phyloP scores from a whole-genome alignment of 306 rosid species.

The Cicer chorassanicum region DNA sequence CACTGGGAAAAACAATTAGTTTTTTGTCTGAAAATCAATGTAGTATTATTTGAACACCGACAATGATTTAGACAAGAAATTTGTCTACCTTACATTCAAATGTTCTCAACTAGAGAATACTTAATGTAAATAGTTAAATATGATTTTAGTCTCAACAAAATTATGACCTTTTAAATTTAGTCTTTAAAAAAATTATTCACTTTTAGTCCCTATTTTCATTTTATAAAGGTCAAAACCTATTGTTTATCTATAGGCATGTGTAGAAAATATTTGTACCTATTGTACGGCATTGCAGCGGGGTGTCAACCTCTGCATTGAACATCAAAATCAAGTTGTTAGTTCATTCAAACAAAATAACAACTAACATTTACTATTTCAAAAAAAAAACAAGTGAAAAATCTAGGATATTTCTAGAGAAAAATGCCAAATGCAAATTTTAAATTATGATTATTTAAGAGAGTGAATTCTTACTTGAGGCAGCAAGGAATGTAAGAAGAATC shows the following conservation, averaged over 20 bases:
- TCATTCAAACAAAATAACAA: conserved; percentile 13
- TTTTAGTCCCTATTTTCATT: too few species aligned
- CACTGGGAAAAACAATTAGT: neutral
- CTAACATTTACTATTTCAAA: neutral
- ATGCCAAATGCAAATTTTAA: conserved; percentile 1
- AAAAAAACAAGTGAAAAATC: neutral
- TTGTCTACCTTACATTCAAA: neutral
- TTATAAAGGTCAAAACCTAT: neutral
- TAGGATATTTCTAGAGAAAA: neutral
- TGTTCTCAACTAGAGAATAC: neutral
- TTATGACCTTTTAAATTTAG: too few species aligned
- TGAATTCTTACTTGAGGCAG: conserved; percentile 70
- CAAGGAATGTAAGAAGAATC: conserved; percentile 74
- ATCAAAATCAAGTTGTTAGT: conserved; percentile 40
- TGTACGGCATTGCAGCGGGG: conserved; percentile 64
- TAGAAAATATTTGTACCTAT: conserved; percentile 51
- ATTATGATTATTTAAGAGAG: conserved; percentile 39
- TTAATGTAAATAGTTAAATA: too few species aligned
- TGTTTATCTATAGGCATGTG: neutral
- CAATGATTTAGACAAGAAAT: neutral
- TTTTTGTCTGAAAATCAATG: neutral
- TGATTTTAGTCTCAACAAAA: too few species aligned
- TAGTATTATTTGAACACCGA: neutral
- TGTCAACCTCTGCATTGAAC: conserved; percentile 60
- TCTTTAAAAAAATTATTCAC: too few species aligned